Evolutionary conservation across 23 red algal genomes (phyloP).

Genomic region (Gracilaria gracilis): DNA sequence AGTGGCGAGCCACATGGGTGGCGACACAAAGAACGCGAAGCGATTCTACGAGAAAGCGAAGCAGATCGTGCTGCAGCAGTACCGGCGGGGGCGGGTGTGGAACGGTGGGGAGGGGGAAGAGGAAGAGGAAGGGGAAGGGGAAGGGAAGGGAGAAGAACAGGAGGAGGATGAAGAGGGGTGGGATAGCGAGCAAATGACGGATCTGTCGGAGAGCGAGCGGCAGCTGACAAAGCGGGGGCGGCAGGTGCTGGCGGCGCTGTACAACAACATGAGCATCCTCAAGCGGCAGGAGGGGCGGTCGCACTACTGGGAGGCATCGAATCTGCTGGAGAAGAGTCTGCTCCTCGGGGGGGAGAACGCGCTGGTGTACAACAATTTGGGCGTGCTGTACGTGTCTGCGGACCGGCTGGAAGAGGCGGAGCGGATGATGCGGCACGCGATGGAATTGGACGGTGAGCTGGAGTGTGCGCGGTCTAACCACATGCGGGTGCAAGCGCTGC

Average conservation of each 20-base stretch:
- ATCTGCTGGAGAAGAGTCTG: slow-evolving; percentile 61
- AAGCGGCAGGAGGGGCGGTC: slow-evolving; percentile 60
- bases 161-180: not conserved
- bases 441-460: slow-evolving; percentile 47
- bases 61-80: slow-evolving; percentile 11
- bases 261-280: slow-evolving; percentile 70
- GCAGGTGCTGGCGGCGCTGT: slow-evolving; percentile 63
- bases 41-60: slow-evolving; percentile 55
- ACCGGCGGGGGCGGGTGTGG: not conserved
- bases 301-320: slow-evolving; percentile 33
- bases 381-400: slow-evolving; percentile 70
- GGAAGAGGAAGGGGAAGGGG: not conserved
- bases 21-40: slow-evolving; percentile 43
- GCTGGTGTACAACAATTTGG: slow-evolving; percentile 83
- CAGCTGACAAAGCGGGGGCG: slow-evolving; percentile 21
- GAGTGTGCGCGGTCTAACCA: slow-evolving; percentile 79
- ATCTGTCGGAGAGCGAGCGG: slow-evolving; percentile 17
- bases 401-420: slow-evolving; percentile 46
- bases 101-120: not conserved
- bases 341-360: slow-evolving; percentile 54
- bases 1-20: slow-evolving; percentile 65
- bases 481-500: slow-evolving; percentile 43
- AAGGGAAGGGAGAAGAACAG: not conserved
- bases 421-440: slow-evolving; percentile 61
- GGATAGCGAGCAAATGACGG: not conserved